phyloP scores from a whole-genome alignment of 2,329 filamentous ascomycete genomes.

The Diaporthe eres region DNA sequence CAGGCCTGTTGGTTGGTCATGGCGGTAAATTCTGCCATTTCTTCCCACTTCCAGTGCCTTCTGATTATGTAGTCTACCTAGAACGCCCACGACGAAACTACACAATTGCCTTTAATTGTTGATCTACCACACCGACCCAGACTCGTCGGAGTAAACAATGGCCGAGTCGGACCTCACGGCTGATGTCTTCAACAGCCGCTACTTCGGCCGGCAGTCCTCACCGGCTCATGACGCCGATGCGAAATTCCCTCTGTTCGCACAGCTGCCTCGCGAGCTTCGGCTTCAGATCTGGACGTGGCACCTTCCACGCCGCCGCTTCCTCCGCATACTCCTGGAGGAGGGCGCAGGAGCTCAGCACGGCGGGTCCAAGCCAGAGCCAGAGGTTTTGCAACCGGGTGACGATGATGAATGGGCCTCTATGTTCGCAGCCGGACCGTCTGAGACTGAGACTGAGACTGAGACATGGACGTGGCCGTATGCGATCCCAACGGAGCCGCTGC shows the following conservation, averaged over 20 bases:
- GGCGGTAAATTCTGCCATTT: too few relatives aligned
- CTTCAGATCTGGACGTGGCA: constrained; percentile 21
- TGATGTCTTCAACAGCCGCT: constrained; percentile 24
- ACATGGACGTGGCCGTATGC: too few relatives aligned
- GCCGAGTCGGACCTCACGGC: background rate
- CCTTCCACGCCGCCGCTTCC: constrained; percentile 7
- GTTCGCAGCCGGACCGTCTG: background rate
- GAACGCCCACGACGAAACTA: too few relatives aligned
- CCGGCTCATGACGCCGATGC: background rate
- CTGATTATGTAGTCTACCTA: too few relatives aligned
- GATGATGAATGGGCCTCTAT: constrained; percentile 2
- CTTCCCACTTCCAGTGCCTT: too few relatives aligned
- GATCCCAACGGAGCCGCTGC: background rate
- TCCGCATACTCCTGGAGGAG: constrained; percentile 31
- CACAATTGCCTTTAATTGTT: too few relatives aligned
- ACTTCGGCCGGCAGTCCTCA: background rate
- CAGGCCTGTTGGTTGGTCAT: too few relatives aligned
- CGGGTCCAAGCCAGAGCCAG: background rate
- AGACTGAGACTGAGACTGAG: background rate
- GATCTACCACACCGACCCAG: too few relatives aligned
- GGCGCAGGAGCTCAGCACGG: background rate
- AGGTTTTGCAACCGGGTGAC: background rate
- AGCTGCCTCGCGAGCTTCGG: constrained; percentile 22
- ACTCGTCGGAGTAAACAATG: background rate
- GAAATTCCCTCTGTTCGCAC: background rate